phyloP scores from a whole-genome alignment of 345 rosid genomes.

The Linum lewisii region DNA sequence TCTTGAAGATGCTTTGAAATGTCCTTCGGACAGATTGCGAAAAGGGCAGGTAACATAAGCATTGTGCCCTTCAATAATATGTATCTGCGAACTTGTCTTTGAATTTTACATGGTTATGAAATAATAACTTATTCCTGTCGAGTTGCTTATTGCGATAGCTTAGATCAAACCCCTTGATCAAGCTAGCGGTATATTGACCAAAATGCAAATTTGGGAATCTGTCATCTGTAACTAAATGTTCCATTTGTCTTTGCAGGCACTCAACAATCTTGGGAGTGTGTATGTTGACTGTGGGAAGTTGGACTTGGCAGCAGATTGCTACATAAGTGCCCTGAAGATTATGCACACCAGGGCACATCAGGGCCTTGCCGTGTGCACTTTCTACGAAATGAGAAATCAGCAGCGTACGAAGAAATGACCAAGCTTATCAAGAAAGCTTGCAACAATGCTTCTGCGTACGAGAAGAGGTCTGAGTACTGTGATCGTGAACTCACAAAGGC shows the following conservation, averaged over 20 bases:
- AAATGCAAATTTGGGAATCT: too few species aligned
- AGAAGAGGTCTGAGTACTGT: slow-evolving; percentile 94
- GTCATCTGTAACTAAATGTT: background rate
- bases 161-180: too few species aligned
- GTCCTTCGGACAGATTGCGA: slow-evolving; percentile 95
- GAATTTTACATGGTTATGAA: too few species aligned
- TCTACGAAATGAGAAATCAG: slow-evolving; percentile 60
- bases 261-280: slow-evolving; percentile 95
- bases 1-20: slow-evolving; percentile 85
- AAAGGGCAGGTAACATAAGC: slow-evolving; percentile 99
- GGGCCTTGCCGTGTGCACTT: slow-evolving; percentile 94
- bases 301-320: slow-evolving; percentile 90
- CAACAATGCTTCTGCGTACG: slow-evolving; percentile 88
- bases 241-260: slow-evolving; percentile 42
- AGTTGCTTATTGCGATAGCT: too few species aligned
- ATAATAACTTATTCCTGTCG: too few species aligned
- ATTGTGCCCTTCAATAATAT: too few species aligned
- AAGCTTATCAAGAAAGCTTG: slow-evolving; percentile 72
- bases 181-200: too few species aligned
- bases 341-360: slow-evolving; percentile 96
- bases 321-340: slow-evolving; percentile 79
- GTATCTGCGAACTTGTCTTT: too few species aligned
- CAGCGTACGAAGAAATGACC: slow-evolving; percentile 90
- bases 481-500: slow-evolving; percentile 80
- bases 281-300: slow-evolving; percentile 60